Evolutionary conservation across 2,329 filamentous ascomycete genomes (phyloP).

Genomic region (Pseudopithomyces chartarum): DNA sequence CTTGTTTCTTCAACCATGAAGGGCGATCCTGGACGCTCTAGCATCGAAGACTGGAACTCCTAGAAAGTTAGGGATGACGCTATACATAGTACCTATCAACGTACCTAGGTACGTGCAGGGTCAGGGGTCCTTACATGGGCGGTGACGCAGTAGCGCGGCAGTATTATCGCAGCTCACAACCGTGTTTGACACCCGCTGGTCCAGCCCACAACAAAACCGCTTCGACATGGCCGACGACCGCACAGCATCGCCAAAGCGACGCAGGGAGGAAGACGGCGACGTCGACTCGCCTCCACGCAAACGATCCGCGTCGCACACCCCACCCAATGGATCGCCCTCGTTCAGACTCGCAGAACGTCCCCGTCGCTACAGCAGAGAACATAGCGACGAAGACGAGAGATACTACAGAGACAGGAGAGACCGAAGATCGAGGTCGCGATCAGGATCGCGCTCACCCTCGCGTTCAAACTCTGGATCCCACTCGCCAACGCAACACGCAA

Average conservation of each 20-base stretch:
- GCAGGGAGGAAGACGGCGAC: constrained; percentile 33
- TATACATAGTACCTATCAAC: constrained; percentile 4
- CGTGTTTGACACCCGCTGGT: background rate
- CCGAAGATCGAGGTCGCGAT: constrained; percentile 21
- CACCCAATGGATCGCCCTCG: constrained; percentile 30
- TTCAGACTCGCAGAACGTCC: constrained; percentile 42
- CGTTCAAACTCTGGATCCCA: constrained; percentile 21
- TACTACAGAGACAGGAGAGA: constrained; percentile 30
- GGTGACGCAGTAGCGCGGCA: constrained; percentile 20
- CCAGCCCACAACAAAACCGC: background rate
- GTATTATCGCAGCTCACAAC: constrained; percentile 8
- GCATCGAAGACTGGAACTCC: background rate
- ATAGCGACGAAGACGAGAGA: constrained; percentile 36
- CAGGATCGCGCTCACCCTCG: constrained; percentile 23
- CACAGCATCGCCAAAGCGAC: constrained; percentile 36
- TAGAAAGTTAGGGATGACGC: constrained; percentile 1
- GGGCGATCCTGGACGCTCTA: constrained; percentile 9
- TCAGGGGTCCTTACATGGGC: constrained; percentile 19
- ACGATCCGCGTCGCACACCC: constrained; percentile 39
- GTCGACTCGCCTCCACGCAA: constrained; percentile 34
- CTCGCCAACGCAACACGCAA: constrained; percentile 27
- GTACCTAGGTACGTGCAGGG: constrained; percentile 10
- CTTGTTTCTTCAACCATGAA: constrained; percentile 27
- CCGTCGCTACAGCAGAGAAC: constrained; percentile 36
- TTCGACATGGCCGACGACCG: constrained; percentile 23